Evolutionary conservation across 306 rosid genomes (phyloP), one percentile per base, ranked within the genome.

Genomic region (Parietaria judaica): DNA sequence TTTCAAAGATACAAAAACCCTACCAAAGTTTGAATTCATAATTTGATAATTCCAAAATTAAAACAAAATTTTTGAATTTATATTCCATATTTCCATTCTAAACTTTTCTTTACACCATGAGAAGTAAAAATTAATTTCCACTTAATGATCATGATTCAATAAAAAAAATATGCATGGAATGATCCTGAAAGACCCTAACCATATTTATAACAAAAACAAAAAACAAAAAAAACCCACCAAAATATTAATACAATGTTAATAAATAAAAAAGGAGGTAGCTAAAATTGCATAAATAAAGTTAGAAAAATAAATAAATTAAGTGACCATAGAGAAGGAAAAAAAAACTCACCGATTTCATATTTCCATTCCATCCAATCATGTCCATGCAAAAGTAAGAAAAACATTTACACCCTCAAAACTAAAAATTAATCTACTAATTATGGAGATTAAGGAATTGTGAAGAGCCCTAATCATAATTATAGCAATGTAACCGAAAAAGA

Each of bases 1-100:
- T 67, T 68, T 72, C 6, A 41, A 67, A 52, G 41, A 43, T 36
- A 49, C 64, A 44, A 60, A 45, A 38, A 65, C 61, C 68, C 69
- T 69, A 47, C 68, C 70, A 62, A 59, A 52, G 44, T 57, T 23
- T 48, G 56, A 61, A 60, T 45, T 15, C 37, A 23, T 23, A 23
- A 23, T 23, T 23, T 23, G 31, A 23, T 23, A 23, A 23, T 23
- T 23, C 31, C 31, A 23, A 23, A 23, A 23, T 23, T 23, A 23
- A 23, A 23, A 23, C 31, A 23, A 23, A 0, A 0, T 23, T 23
- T 23, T 23, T 23, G 31, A 23, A 23, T 23, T 23, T 23, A 23
- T 23, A 23, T 23, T 23, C 31, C 31, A 23, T 23, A 23, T 23
- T 23, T 23, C 31, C 31, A 23, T 23, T 23, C 31, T 23, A 23